phyloP scores from a whole-genome alignment of 441 rosid species.

The Codiaeum variegatum region DNA sequence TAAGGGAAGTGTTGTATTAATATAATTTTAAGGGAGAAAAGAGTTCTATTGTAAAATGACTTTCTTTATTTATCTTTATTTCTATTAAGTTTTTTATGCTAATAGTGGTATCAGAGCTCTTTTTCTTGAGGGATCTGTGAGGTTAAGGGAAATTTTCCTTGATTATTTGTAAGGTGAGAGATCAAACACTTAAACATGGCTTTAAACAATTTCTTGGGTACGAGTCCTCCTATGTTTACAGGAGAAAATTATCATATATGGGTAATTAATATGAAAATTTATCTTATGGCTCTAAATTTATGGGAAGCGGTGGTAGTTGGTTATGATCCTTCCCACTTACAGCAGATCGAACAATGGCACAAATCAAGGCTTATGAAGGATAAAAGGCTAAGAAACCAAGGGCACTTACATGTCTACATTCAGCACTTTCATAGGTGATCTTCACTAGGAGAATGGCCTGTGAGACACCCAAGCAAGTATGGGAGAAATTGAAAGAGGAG shows the following conservation, averaged over 20 bases:
- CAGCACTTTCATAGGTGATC: too few relatives aligned
- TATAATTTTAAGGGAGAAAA: too few relatives aligned
- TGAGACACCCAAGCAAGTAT: neutral
- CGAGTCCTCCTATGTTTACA: neutral
- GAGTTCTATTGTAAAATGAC: too few relatives aligned
- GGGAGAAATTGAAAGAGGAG: neutral
- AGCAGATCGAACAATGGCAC: neutral
- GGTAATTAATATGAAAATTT: neutral
- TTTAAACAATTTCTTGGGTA: neutral
- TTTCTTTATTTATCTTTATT: too few relatives aligned
- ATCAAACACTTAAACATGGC: neutral
- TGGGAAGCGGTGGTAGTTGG: neutral
- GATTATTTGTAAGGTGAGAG: neutral
- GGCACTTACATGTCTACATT: neutral
- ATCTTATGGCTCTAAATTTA: neutral
- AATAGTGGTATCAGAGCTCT: too few relatives aligned
- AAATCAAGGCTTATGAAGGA: neutral
- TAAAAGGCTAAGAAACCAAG: neutral
- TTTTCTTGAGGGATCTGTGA: neutral
- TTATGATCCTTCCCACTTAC: neutral
- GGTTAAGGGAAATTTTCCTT: too few relatives aligned
- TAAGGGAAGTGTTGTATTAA: too few relatives aligned
- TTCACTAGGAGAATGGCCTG: neutral
- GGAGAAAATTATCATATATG: neutral
- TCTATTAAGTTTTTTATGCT: too few relatives aligned